Conservation (phyloP, 495 filamentous ascomycete species). For the Trichoderma parareesei region DNA sequence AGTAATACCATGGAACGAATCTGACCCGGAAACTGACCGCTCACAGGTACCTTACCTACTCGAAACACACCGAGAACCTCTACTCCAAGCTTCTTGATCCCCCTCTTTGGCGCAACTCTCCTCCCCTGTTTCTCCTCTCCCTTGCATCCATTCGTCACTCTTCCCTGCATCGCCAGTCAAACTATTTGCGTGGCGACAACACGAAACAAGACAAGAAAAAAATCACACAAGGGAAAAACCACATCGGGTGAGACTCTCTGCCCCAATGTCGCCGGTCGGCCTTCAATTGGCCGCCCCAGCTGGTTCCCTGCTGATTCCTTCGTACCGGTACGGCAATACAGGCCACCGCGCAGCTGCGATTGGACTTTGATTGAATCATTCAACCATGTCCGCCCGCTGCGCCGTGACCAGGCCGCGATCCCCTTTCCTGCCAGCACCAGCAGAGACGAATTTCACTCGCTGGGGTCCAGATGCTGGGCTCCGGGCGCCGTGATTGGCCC, state of each 20-base stretch:
- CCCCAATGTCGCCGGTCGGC: neutral
- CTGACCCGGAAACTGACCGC: too few relatives aligned
- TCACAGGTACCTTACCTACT: too few relatives aligned
- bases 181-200: neutral
- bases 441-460: conserved; percentile 5
- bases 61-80: neutral
- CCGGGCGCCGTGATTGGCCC: conserved; percentile 3
- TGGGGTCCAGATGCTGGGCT: neutral
- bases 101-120: neutral
- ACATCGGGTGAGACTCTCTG: neutral
- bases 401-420: neutral
- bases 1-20: too few relatives aligned
- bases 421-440: neutral
- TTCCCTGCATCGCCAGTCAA: neutral
- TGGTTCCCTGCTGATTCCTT: neutral
- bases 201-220: neutral
- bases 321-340: neutral
- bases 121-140: neutral
- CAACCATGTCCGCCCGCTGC: neutral
- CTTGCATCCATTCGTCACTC: neutral
- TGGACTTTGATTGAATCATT: neutral
- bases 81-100: too few relatives aligned
- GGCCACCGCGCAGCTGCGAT: neutral
- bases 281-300: neutral
- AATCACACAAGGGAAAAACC: neutral